Base-by-base conservation (phyloP, 768 basidiomycete genomes). In the Mycena galericulata region DNA sequence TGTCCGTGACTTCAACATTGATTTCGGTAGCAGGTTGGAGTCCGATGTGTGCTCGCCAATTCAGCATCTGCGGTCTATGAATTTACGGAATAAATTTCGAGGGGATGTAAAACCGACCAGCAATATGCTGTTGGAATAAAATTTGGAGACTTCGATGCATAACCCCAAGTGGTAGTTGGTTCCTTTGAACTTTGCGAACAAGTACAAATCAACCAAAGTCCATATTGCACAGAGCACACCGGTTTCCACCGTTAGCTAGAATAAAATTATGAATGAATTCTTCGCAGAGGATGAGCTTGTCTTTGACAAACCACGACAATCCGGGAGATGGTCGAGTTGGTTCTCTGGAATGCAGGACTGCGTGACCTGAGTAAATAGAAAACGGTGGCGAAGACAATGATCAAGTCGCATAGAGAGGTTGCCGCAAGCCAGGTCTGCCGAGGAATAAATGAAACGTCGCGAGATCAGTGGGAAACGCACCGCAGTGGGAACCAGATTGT, bases 51-150 rank as follows among this genome's bases (percentile, higher is more conserved):
- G 64, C 64, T n/a, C 64, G 46, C 17, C 45, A 65, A 38, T 65
- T 65, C 34, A 65, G 38, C 8, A 65, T 49, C 64, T 65, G 20
- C 41, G 0, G 22, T 30, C 24, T 8, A 18, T 6, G 24, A 18
- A 43, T 34, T 22, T n/a, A n/a, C n/a, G n/a, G 40, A 10, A 14
- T n/a, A 15, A 5, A 32, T 7, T 57, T 14, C 20, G n/a, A 14
- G 4, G 30, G 8, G 27, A 24, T 1, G 4, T 15, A 18, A 1
- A 11, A 30, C 56, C 24, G 34, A 69, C 68, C 29, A 59, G 24
- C 17, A 69, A 47, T 54, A 64, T 51, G 41, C 56, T 43, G 36
- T 69, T 69, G 7, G 68, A 69, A 46, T 69, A 69, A 24, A 69
- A 24, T 41, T 69, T 69, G 10, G 62, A 69, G 12, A 69, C 17